Evolutionary conservation across 1,284 basidiomycete species (phyloP).

Genomic region (Rhodotorula sp.): DNA sequence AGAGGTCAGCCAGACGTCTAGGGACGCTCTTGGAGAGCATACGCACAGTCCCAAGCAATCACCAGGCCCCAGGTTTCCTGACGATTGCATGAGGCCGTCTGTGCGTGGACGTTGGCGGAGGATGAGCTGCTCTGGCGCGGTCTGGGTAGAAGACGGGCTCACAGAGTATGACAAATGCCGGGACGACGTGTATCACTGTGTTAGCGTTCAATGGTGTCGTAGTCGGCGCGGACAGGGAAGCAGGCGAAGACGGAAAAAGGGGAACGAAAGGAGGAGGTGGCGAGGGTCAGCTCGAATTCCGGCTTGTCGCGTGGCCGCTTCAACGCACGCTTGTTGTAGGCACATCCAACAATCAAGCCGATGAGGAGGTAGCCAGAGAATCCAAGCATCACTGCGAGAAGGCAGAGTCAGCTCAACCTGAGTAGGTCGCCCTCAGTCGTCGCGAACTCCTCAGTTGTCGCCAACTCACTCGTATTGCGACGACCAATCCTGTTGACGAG

Average conservation of each 20-base stretch:
- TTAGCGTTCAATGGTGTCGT: not conserved
- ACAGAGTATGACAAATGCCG: conserved; percentile 63
- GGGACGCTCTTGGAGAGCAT: not conserved
- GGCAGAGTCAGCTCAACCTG: not conserved
- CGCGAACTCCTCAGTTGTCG: not conserved
- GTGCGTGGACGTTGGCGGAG: not conserved
- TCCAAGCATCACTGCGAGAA: conserved; percentile 62
- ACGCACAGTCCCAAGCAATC: not conserved
- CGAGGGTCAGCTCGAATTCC: conserved; percentile 39
- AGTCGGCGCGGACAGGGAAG: too few species aligned
- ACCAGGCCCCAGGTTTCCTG: conserved; percentile 56
- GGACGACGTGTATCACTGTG: conserved; percentile 48
- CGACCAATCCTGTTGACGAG: conserved; percentile 60
- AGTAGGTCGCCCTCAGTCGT: not conserved
- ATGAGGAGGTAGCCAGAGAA: conserved; percentile 66
- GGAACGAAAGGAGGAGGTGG: conserved; percentile 50
- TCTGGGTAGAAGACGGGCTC: conserved; percentile 53
- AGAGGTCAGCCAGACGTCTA: not conserved
- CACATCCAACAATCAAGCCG: conserved; percentile 65
- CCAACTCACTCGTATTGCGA: conserved; percentile 15
- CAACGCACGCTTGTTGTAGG: conserved; percentile 61
- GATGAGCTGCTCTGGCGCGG: conserved; percentile 48
- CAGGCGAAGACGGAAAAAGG: not conserved
- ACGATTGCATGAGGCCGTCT: not conserved
- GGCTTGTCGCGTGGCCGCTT: not conserved